Evolutionary conservation across 371 early-diverging fungal genomes (phyloP).

Genomic region (Rhizopus arrhizus): DNA sequence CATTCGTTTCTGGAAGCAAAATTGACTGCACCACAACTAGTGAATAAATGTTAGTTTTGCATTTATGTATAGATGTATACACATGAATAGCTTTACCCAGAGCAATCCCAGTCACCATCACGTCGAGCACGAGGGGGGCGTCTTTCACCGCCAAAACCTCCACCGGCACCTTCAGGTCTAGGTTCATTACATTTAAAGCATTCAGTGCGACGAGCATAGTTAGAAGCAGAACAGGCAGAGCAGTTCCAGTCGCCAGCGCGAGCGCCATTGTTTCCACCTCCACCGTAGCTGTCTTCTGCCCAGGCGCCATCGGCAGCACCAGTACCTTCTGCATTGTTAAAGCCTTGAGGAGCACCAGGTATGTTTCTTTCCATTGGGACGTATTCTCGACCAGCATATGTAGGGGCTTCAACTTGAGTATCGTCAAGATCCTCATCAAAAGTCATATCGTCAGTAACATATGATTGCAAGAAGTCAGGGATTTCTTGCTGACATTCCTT

Average conservation of each 20-base stretch:
- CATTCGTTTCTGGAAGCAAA: constrained; percentile 67
- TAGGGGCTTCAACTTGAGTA: constrained; percentile 41
- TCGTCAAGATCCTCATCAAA: constrained; percentile 51
- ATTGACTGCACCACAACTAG: constrained; percentile 68
- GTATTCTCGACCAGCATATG: constrained; percentile 52
- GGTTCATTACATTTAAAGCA: constrained; percentile 69
- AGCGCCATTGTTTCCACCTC: constrained; percentile 29
- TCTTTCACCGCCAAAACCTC: constrained; percentile 35
- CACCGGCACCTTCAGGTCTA: constrained; percentile 60
- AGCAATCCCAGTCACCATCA: constrained; percentile 75
- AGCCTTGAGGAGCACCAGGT: constrained; percentile 41
- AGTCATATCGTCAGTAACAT: constrained; percentile 29
- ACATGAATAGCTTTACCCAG: constrained; percentile 43
- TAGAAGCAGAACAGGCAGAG: constrained; percentile 42
- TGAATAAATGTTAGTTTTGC: not conserved
- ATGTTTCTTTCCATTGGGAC: constrained; percentile 38
- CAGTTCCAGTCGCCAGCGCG: constrained; percentile 74
- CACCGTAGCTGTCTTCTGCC: constrained; percentile 24
- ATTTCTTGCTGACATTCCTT: constrained; percentile 79
- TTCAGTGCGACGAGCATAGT: constrained; percentile 56
- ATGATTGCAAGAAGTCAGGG: constrained; percentile 71
- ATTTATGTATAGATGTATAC: not conserved
- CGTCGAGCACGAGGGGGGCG: constrained; percentile 51
- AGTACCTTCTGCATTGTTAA: constrained; percentile 30
- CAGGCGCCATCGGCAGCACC: constrained; percentile 37